Evolutionary conservation across 1,139 yeast genomes (phyloP), one percentile per base, ranked within the genome.

Genomic region (Debaryomyces sp.): DNA sequence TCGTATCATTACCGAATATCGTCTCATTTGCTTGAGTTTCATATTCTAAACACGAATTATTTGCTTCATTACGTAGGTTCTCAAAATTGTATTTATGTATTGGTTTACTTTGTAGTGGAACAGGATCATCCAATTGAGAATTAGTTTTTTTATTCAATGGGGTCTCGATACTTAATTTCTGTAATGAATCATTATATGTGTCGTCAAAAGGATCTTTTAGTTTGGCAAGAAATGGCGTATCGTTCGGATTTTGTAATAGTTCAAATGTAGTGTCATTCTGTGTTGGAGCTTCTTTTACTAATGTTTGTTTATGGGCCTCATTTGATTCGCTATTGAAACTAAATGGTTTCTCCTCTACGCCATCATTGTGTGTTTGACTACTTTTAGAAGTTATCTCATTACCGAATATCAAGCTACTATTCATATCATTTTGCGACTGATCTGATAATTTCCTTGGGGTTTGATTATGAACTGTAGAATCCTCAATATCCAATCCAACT

Each of bases 361-460:
- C 15, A 24, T 15, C 45, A 7, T 24, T 12, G 26, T 34, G 45
- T 27, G 42, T 37, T 26, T 27, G 35, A 21, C 37, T 15, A 43
- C 22, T 27, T 9, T 34, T 42, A 18, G 30, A 34, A 15, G 21
- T 37, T 2, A 43, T 24, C 26, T 60, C 65, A 44, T 54, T 53
- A 1, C 63, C 68, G 51, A 65, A 65, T 7, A 63, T 58, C 43
- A 65, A 51, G 46, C 67, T 64, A 45, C 53, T 53, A 39, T 61
- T 55, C 47, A 46, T 47, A 33, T 55, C 61, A 17, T 53, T 51
- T 30, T 41, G 43, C 17, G 43, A 41, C 10, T 18, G 35, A 13
- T 41, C 8, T 22, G 36, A 22, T n/a, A 41, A 21, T 8, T 21
- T 41, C 18, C 33, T 30, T 22, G 24, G 27, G 10, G 34, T 38